Conservation (phyloP, 257 asterid genomes). For the Fraxinus anomala region DNA sequence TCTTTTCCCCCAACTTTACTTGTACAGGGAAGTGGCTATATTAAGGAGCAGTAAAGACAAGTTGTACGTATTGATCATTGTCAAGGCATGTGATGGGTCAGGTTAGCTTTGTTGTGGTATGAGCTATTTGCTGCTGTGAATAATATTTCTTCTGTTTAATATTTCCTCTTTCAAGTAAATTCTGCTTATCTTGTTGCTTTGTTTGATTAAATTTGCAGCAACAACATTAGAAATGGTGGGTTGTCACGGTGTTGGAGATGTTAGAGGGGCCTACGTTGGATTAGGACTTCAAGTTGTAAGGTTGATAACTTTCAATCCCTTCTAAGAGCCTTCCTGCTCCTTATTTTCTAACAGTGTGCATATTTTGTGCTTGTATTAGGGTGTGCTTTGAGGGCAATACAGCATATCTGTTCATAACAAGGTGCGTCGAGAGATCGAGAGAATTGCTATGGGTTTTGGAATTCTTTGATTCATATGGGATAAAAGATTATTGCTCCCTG, state of each 20-base stretch:
- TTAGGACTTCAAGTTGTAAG: conserved; percentile 53
- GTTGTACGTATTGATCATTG: conserved; percentile 39
- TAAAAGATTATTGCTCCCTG: conserved; percentile 29
- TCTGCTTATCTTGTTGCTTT: conserved; percentile 10
- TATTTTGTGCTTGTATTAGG: conserved; percentile 29
- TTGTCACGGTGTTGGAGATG: conserved; percentile 36
- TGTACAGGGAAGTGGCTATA: conserved; percentile 45
- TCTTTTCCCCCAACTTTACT: background rate
- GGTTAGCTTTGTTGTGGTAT: conserved; percentile 72
- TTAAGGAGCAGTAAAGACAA: conserved; percentile 42
- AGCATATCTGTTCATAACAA: conserved; percentile 44
- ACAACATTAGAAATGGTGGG: conserved; percentile 39
- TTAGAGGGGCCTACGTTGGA: conserved; percentile 42
- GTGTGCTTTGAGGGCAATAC: conserved; percentile 39
- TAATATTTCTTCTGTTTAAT: conserved; percentile 17
- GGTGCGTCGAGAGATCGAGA: conserved; percentile 39
- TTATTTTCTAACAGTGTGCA: conserved; percentile 24
- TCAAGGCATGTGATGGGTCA: conserved; percentile 48
- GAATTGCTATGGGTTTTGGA: conserved; percentile 38
- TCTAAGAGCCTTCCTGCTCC: conserved; percentile 7
- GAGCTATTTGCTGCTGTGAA: conserved; percentile 43
- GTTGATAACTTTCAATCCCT: conserved; percentile 31
- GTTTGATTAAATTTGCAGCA: conserved; percentile 34
- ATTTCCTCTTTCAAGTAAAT: background rate
- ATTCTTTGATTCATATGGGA: conserved; percentile 32